Evolutionary conservation across 2,329 filamentous ascomycete genomes (phyloP).

Genomic region (Colletotrichum eremochloae): DNA sequence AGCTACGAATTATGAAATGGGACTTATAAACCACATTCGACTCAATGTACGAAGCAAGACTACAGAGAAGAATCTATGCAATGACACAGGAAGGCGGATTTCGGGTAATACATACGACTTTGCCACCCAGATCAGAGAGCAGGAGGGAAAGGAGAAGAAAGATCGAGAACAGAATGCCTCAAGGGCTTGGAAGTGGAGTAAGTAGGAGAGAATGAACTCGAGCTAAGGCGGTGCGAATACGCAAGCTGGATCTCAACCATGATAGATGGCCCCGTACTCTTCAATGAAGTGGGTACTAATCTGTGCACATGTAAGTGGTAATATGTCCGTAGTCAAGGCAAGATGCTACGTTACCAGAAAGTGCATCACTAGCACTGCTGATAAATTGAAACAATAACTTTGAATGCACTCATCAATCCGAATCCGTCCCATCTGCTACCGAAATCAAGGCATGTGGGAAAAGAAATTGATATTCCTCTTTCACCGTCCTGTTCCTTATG

Average conservation of each 20-base stretch:
- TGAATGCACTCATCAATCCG: not conserved
- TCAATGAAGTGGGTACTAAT: not conserved
- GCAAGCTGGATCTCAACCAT: not conserved
- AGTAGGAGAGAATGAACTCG: not conserved
- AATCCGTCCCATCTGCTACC: not conserved
- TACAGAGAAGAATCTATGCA: not conserved
- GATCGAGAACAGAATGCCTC: not conserved
- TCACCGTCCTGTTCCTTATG: not conserved
- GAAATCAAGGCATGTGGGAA: not conserved
- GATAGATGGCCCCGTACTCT: not conserved
- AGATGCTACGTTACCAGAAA: not conserved
- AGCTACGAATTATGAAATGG: not conserved
- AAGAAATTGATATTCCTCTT: not conserved
- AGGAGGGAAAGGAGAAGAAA: not conserved
- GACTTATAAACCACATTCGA: not conserved
- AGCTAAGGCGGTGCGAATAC: not conserved
- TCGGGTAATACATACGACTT: not conserved
- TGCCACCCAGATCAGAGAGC: not conserved
- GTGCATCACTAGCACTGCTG: not conserved
- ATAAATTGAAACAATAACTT: not conserved
- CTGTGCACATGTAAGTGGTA: no score
- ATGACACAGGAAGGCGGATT: not conserved
- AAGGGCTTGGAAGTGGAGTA: not conserved
- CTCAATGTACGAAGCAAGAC: not conserved
- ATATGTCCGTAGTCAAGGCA: not conserved